Conservation (phyloP, 345 rosid genomes). For the Xanthoceras sorbifolium region DNA sequence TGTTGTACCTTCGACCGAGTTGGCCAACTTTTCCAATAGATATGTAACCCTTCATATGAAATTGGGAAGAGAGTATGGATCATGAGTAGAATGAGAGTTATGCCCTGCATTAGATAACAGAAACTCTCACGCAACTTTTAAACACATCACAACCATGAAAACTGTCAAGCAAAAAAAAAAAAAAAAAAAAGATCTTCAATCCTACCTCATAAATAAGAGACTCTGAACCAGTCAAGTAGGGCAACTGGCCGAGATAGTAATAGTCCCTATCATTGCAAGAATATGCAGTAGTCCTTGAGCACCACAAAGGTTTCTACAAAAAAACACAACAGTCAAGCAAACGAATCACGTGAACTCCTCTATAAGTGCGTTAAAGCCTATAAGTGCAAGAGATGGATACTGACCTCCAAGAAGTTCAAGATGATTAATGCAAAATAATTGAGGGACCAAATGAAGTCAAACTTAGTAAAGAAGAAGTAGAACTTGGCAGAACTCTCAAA, state of each 20-base stretch:
- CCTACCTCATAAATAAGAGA: constrained; percentile 81
- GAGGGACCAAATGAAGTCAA: constrained; percentile 81
- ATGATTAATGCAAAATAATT: constrained; percentile 75
- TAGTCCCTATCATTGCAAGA: constrained; percentile 74
- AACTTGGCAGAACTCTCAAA: constrained; percentile 62
- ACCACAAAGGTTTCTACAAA: constrained; percentile 94
- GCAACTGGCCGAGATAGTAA: constrained; percentile 87
- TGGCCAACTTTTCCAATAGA: constrained; percentile 63
- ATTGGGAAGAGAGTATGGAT: constrained; percentile 73
- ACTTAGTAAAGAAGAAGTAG: constrained; percentile 62
- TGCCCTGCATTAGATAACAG: constrained; percentile 45
- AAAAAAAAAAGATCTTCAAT: background rate
- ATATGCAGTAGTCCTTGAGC: constrained; percentile 43
- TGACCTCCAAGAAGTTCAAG: constrained; percentile 88
- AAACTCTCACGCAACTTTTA: constrained; percentile 5
- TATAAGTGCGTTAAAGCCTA: too few species aligned
- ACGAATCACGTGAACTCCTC: too few species aligned
- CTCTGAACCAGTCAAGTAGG: constrained; percentile 68
- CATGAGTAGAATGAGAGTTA: constrained; percentile 61
- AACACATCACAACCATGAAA: background rate
- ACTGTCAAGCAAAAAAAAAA: background rate
- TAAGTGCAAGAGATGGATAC: constrained; percentile 1
- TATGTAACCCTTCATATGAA: constrained; percentile 65
- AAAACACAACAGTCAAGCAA: background rate
- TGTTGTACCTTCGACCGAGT: constrained; percentile 64